phyloP scores from a whole-genome alignment of 768 basidiomycete species.

The Amyloporia xantha region DNA sequence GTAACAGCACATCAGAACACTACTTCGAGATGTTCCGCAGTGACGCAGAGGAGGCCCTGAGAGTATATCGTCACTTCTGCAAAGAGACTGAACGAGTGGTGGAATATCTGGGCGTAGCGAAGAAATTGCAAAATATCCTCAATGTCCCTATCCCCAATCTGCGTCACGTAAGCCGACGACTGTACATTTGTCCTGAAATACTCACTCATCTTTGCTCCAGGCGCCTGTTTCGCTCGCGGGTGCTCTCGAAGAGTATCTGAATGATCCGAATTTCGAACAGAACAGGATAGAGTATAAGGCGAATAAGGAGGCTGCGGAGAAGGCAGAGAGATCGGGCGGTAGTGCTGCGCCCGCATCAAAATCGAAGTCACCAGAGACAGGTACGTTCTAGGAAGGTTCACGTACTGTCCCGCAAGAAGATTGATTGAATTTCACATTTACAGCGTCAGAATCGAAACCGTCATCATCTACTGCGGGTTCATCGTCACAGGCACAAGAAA shows the following conservation, averaged over 20 bases:
- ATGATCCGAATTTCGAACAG: slow-evolving; percentile 95
- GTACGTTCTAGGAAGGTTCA: too few species aligned
- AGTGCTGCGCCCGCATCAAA: slow-evolving; percentile 8
- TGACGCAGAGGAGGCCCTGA: slow-evolving; percentile 82
- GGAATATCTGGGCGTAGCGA: slow-evolving; percentile 87
- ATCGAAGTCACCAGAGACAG: slow-evolving; percentile 19
- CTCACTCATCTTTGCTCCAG: slow-evolving; percentile 30
- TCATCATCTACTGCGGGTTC: slow-evolving; percentile 1
- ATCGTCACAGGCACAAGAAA: slow-evolving; percentile 17
- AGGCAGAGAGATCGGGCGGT: slow-evolving; percentile 21
- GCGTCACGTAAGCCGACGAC: slow-evolving; percentile 59
- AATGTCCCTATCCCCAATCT: slow-evolving; percentile 93
- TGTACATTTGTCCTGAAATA: neutral
- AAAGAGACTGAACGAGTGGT: slow-evolving; percentile 89
- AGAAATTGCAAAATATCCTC: slow-evolving; percentile 86
- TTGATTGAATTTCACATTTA: neutral
- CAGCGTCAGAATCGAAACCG: slow-evolving; percentile 14
- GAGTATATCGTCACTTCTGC: slow-evolving; percentile 91
- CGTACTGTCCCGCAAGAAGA: neutral
- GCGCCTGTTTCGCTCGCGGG: slow-evolving; percentile 93
- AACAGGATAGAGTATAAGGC: slow-evolving; percentile 89
- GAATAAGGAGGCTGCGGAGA: slow-evolving; percentile 63
- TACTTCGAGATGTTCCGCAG: slow-evolving; percentile 97
- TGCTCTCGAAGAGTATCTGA: slow-evolving; percentile 90
- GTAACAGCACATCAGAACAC: slow-evolving; percentile 49